Evolutionary conservation across 2,329 filamentous ascomycete species (phyloP), one percentile per base, ranked within the genome.

Genomic region (Ophiostoma novo-ulmi): DNA sequence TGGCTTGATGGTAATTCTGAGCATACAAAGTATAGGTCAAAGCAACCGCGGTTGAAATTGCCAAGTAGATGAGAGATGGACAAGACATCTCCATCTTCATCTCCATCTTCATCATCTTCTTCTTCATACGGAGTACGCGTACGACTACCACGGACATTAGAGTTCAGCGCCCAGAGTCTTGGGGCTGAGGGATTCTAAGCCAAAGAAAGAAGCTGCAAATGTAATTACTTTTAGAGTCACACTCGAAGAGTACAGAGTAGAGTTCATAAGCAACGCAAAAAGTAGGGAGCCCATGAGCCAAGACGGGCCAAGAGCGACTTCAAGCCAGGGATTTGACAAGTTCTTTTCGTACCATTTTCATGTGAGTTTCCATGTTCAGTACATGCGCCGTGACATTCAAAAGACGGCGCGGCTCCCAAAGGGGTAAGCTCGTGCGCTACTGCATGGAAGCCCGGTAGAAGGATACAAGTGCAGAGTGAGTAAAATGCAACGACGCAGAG

Each of bases 121-220:
- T 3, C 17, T n/a, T 22, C 6, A 26, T 58, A 26, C 20, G 22
- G 3, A 31, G 31, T 31, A 31, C 22, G 52, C 22, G 17, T 11
- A 55, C 20, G 0, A 55, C n/a, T 13, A 13, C 52, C 7, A 22
- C n/a, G 22, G 52, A 58, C 13, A 58, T 26, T 22, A 58, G n/a
- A 58, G n/a, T 11, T 11, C 7, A 14, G 52, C 52, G 52, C 52
- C 52, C 52, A 58, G n/a, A 58, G 52, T 58, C 52, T 58, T 58
- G 52, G 52, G n/a, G 20, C 52, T 58, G 52, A 58, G n/a, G 10
- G n/a, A 58, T 58, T 13, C 52, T 58, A 26, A n/a, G 44, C 52
- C 52, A 58, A 58, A 58, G 52, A 26, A 58, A 58, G 52, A 58
- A 58, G 52, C n/a, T 58, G 52, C 52, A 58, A 55, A 26, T 48